phyloP scores from a whole-genome alignment of 2,329 filamentous ascomycete genomes.

The Alternaria gansuensis region DNA sequence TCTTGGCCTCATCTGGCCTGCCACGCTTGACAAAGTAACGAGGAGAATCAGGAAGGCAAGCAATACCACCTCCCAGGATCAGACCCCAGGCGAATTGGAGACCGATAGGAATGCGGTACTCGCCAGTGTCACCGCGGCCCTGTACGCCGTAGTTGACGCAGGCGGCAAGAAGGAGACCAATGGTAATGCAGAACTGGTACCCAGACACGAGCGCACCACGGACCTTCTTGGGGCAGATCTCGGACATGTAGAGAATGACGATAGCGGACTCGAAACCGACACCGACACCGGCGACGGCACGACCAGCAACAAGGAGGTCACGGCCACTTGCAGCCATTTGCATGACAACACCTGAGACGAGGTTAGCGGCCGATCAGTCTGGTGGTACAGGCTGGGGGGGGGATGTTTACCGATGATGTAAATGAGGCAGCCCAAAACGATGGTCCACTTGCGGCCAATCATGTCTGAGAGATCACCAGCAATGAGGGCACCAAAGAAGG shows the following conservation, averaged over 20 bases:
- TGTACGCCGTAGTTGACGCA: conserved; percentile 78
- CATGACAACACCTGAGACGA: conserved; percentile 51
- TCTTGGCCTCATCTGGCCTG: conserved; percentile 70
- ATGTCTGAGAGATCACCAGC: conserved; percentile 73
- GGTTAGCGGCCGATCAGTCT: conserved; percentile 44
- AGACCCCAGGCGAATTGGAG: conserved; percentile 84
- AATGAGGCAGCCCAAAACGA: conserved; percentile 47
- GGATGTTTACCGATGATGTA: conserved; percentile 46
- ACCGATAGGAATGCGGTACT: conserved; percentile 78
- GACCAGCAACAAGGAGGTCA: conserved; percentile 8
- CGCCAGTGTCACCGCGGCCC: conserved; percentile 67
- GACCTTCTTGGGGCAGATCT: conserved; percentile 77
- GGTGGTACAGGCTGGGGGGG: neutral
- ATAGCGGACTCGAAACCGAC: conserved; percentile 49
- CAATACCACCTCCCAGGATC: conserved; percentile 75
- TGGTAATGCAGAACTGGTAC: conserved; percentile 85
- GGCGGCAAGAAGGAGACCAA: conserved; percentile 78
- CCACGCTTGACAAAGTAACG: conserved; percentile 87
- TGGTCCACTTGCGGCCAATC: conserved; percentile 73
- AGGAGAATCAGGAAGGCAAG: conserved; percentile 83
- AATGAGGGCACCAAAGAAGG: conserved; percentile 75
- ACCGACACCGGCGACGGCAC: conserved; percentile 2
- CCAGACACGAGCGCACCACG: conserved; percentile 77
- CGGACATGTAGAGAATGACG: conserved; percentile 77
- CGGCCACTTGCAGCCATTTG: conserved; percentile 4